phyloP scores from a whole-genome alignment of 208 protist species.

The Leishmania gerbilli region DNA sequence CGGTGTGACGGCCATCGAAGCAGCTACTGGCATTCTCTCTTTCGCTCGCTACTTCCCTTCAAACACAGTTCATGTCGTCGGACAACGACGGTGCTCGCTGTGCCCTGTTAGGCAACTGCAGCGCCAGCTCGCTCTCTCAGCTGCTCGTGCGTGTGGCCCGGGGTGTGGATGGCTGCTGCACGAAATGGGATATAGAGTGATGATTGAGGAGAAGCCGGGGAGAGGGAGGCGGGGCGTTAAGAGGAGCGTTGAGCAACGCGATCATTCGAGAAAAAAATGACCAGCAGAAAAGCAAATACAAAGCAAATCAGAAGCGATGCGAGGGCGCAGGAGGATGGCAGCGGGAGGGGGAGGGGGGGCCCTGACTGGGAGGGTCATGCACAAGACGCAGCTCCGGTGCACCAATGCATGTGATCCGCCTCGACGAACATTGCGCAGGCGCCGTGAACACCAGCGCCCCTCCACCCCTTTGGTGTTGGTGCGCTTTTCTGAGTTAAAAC shows the following conservation, averaged over 20 bases:
- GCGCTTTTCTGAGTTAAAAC: background rate
- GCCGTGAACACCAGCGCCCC: background rate
- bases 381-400: too few species aligned
- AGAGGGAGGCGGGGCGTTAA: background rate
- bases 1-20: slow-evolving; percentile 23
- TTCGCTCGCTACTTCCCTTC: background rate
- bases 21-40: background rate
- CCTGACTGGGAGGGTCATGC: too few species aligned
- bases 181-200: background rate
- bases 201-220: background rate
- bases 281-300: background rate
- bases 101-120: background rate
- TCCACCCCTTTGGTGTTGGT: background rate
- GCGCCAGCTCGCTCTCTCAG: background rate
- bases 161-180: too few species aligned
- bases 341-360: too few species aligned
- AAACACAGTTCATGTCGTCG: background rate
- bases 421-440: background rate
- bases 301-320: background rate
- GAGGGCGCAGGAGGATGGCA: background rate
- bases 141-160: background rate
- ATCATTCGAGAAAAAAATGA: background rate
- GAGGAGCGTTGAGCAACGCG: background rate
- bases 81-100: background rate
- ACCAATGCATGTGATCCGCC: background rate